Evolutionary conservation across 441 rosid species (phyloP).

Genomic region (Aquilaria agallochum): DNA sequence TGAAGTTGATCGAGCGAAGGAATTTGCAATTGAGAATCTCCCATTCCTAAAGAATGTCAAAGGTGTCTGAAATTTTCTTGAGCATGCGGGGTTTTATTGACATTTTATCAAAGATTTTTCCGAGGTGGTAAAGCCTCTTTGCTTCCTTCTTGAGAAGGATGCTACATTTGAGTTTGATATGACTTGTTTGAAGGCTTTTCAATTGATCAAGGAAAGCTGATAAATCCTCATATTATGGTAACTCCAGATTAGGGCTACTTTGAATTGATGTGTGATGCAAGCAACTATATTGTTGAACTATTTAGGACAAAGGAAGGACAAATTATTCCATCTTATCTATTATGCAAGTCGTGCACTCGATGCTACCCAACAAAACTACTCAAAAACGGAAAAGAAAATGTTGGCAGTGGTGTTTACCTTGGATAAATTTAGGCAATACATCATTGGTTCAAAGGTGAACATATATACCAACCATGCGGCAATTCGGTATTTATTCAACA

Average conservation of each 20-base stretch:
- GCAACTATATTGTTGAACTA: background rate
- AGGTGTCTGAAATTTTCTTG: background rate
- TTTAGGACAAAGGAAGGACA: background rate
- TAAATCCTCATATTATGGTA: background rate
- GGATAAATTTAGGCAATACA: no score
- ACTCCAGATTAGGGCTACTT: background rate
- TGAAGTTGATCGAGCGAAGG: slow-evolving; percentile 1
- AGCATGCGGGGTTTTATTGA: background rate
- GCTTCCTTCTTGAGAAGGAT: no score
- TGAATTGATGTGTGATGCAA: slow-evolving; percentile 1
- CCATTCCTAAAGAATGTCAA: background rate
- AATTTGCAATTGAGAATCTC: background rate
- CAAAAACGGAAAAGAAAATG: background rate
- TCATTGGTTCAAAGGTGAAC: background rate
- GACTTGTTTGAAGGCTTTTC: no score
- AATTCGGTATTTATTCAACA: background rate
- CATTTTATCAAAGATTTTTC: slow-evolving; percentile 2
- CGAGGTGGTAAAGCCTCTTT: background rate
- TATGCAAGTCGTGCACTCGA: background rate
- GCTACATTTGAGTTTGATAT: no score
- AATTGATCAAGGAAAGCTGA: background rate
- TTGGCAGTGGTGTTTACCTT: background rate
- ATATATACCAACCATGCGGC: background rate
- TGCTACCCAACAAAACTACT: background rate
- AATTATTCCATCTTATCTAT: background rate